Conservation (phyloP, 148 eudicot species). For the Cornus florida region DNA sequence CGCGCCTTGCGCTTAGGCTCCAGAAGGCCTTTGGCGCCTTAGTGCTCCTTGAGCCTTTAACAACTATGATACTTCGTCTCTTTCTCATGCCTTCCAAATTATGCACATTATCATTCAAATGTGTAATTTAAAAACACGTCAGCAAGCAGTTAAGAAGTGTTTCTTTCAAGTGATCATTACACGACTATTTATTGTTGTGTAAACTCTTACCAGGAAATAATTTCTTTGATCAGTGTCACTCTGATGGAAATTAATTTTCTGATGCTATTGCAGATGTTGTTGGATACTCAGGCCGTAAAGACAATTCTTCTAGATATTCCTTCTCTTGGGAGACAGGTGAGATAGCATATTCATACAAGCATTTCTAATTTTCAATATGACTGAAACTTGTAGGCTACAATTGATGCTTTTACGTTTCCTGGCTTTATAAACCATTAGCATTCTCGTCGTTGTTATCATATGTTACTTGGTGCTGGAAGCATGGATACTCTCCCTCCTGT, state of each 20-base stretch:
- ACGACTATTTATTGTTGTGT: not conserved
- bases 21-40: no score
- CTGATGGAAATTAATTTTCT: not conserved
- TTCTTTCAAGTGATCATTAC: not conserved
- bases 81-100: not conserved
- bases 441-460: not conserved
- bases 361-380: not conserved
- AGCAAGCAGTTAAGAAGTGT: constrained; percentile 1
- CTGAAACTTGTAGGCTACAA: not conserved
- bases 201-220: not conserved
- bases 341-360: not conserved
- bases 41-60: no score
- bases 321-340: constrained; percentile 89
- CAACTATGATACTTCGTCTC: not conserved
- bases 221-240: not conserved
- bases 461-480: not conserved
- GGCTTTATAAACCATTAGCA: not conserved
- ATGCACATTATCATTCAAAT: not conserved
- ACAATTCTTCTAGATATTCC: constrained; percentile 97
- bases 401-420: constrained; percentile 3
- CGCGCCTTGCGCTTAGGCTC: no score
- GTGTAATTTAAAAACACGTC: not conserved
- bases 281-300: constrained; percentile 98
- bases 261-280: constrained; percentile 69
- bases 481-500: no score